Base-by-base conservation (phyloP, 441 rosid species). In the Manihot esculenta region DNA sequence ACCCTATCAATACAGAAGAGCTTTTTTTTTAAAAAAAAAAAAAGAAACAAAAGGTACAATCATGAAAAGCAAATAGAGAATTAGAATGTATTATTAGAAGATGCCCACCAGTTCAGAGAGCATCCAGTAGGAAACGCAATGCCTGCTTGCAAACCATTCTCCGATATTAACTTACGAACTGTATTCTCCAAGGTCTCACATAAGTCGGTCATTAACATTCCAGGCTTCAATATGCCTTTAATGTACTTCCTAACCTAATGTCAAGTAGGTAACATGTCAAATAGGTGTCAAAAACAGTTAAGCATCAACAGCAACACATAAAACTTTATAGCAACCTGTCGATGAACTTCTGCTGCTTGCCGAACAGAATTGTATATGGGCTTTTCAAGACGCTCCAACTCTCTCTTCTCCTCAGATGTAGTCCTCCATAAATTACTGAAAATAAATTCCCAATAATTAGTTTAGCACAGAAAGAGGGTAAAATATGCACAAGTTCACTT, bases 121-220 rank as follows among this genome's bases (percentile, higher is more conserved):
- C 99, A 95, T 84, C 99, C 99, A 12, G 99, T 94, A 72, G 99
- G 99, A 80, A 94, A 94, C 54, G 99, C 97, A 74, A 95, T 95
- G 81, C 99, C 97, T 33, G 99, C 99, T 85, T 93, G 91, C 70
- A 93, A 82, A 71, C 96, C 97, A 80, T 93, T 89, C 80, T 95
- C 97, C 1, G 91, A 78, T 79, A 95, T 92, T 51, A 95, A 77
- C 81, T 92, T 95, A 60, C 96, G 94, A 72, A 94, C 99, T 23
- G 87, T 85, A 76, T 92, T 81, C 84, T 94, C 99, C 71, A 94
- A 74, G 26, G 96, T 95, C 81, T 90, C 98, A 63, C 98, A 95
- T 44, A 95, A 82, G 81, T 95, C 99, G 53, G 90, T 93, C 98
- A 91, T 91, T 68, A 89, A 82, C 97, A 95, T 85, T 75, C 98